Conservation (phyloP, 371 early-diverging fungal species). For the Mortierella sp. region DNA sequence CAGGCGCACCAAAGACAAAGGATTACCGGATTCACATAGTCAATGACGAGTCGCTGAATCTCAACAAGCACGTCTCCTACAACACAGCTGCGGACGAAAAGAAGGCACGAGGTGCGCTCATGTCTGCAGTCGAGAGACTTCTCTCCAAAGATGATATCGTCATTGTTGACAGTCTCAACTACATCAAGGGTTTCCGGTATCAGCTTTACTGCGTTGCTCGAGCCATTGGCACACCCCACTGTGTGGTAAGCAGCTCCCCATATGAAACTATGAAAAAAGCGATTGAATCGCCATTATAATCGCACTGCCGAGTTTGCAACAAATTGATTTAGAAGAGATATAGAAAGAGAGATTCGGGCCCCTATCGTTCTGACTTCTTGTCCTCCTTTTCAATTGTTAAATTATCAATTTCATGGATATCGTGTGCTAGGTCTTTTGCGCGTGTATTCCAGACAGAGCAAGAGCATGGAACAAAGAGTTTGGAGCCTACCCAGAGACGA, state of each 20-base stretch:
- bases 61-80: conserved; percentile 55
- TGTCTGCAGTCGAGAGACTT: conserved; percentile 92
- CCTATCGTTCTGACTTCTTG: background rate
- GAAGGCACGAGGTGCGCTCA: conserved; percentile 88
- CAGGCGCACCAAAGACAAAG: conserved; percentile 51
- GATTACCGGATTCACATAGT: conserved; percentile 75
- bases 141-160: conserved; percentile 87
- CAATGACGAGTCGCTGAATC: conserved; percentile 83
- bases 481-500: conserved; percentile 60
- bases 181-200: conserved; percentile 98
- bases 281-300: background rate
- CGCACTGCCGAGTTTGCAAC: background rate
- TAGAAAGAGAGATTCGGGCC: background rate
- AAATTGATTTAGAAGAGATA: background rate
- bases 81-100: conserved; percentile 85
- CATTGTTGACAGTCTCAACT: conserved; percentile 95
- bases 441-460: conserved; percentile 73
- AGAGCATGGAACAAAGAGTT: conserved; percentile 74
- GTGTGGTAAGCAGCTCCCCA: conserved; percentile 67
- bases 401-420: background rate
- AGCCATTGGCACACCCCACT: conserved; percentile 91
- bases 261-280: too few species aligned
- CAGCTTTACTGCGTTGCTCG: conserved; percentile 95
- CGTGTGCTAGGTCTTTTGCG: conserved; percentile 76
- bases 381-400: background rate